phyloP scores from a whole-genome alignment of 345 rosid genomes.

The Tarenaya hassleriana region DNA sequence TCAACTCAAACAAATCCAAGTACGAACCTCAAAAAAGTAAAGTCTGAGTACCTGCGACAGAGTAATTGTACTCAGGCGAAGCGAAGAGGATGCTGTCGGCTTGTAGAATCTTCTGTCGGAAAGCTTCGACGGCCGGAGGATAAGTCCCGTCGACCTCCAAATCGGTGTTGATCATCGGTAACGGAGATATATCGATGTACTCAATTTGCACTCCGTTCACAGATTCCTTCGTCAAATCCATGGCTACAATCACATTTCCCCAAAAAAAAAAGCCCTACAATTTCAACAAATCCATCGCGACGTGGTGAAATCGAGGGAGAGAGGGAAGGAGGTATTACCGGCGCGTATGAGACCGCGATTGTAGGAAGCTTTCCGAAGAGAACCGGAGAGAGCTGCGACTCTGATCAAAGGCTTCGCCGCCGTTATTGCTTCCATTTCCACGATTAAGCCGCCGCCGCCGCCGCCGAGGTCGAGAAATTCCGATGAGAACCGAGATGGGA shows the following conservation, averaged over 20 bases:
- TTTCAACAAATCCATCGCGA: not conserved
- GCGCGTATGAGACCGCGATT: conserved; percentile 64
- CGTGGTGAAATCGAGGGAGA: not conserved
- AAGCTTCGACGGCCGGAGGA: conserved; percentile 58
- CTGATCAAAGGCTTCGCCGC: conserved; percentile 42
- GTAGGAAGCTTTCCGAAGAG: conserved; percentile 66
- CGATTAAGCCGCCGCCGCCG: not conserved
- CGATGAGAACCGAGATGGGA: no score
- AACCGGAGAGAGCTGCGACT: conserved; percentile 74
- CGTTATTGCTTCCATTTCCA: conserved; percentile 31
- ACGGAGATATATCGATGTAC: conserved; percentile 45
- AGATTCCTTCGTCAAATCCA: conserved; percentile 34
- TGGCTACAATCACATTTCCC: conserved; percentile 24
- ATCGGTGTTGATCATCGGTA: conserved; percentile 70
- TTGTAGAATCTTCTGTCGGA: conserved; percentile 49
- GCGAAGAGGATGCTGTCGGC: conserved; percentile 77
- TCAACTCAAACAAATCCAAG: not conserved
- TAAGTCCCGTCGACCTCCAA: conserved; percentile 50
- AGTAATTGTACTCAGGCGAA: conserved; percentile 74
- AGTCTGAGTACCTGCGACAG: conserved; percentile 43
- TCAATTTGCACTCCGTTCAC: conserved; percentile 46
- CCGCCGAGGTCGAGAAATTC: no score
- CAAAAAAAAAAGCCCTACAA: not conserved
- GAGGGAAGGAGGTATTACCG: conserved; percentile 31
- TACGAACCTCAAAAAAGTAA: not conserved